Evolutionary conservation across 768 basidiomycete genomes (phyloP).

Genomic region (Thelephora aurantiotincta): DNA sequence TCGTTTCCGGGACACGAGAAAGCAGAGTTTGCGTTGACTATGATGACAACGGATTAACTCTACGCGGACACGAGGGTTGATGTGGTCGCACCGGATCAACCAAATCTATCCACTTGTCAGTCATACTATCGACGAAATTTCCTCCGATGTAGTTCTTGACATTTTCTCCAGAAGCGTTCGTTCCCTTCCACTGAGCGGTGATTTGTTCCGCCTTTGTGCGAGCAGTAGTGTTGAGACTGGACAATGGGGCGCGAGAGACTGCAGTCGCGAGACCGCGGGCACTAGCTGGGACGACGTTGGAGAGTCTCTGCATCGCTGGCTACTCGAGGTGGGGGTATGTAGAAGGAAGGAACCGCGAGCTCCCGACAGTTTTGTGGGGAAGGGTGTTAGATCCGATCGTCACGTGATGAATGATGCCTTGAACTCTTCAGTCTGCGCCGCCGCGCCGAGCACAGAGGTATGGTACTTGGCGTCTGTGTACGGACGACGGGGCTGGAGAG

Average conservation of each 20-base stretch:
- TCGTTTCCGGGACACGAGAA: constrained; percentile 83
- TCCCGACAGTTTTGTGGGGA: too few species aligned
- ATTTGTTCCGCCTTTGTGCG: constrained; percentile 53
- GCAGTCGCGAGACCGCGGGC: constrained; percentile 14
- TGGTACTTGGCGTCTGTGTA: too few species aligned
- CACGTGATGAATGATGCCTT: too few species aligned
- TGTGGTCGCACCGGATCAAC: constrained; percentile 61
- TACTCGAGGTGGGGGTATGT: neutral
- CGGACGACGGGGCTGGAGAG: too few species aligned
- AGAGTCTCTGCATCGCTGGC: neutral
- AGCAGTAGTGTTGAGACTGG: constrained; percentile 38
- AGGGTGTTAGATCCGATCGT: too few species aligned
- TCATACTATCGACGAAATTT: constrained; percentile 73
- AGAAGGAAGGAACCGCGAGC: neutral
- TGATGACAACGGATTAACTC: neutral
- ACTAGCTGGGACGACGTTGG: neutral
- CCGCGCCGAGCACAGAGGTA: too few species aligned
- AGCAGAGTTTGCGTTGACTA: constrained; percentile 87
- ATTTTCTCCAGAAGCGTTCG: constrained; percentile 68
- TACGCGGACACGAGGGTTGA: neutral
- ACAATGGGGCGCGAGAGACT: constrained; percentile 16
- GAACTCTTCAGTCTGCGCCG: too few species aligned
- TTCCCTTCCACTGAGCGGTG: constrained; percentile 74
- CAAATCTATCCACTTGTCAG: constrained; percentile 73
- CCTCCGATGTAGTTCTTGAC: constrained; percentile 92